These are phyloP conservation scores for Phialemonium atrogriseum DNA, from an alignment of 2,329 filamentous ascomycete species.

Conservation along the genomic window DNA sequence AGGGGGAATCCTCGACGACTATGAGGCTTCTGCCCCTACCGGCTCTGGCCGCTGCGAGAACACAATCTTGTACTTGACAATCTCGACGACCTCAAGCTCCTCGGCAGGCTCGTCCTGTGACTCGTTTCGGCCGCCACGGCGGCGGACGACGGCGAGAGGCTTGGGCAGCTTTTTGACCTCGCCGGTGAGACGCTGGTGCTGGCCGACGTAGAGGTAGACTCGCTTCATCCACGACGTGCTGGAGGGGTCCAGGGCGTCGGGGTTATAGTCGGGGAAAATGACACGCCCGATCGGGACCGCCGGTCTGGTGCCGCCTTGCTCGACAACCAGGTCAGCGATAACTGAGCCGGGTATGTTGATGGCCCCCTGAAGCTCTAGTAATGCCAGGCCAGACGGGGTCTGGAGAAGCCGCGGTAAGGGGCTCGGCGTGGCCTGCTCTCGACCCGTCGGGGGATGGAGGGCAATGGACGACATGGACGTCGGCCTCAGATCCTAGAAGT, in stretches of 20 bases:
- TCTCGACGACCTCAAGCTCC: slow-evolving; percentile 75
- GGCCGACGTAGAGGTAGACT: slow-evolving; percentile 80
- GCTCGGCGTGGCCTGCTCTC: slow-evolving; percentile 21
- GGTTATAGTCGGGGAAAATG: slow-evolving; percentile 49
- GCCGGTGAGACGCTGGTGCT: slow-evolving; percentile 80
- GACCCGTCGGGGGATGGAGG: too few species aligned
- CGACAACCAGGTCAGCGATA: too few species aligned
- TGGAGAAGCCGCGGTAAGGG: slow-evolving; percentile 77
- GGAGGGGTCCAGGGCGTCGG: slow-evolving; percentile 34
- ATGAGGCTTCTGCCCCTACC: slow-evolving; percentile 38
- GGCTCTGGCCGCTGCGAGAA: slow-evolving; percentile 83
- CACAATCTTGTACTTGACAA: slow-evolving; percentile 78
- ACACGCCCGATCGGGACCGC: slow-evolving; percentile 32
- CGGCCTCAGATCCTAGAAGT: too few species aligned
- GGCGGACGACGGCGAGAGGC: slow-evolving; percentile 70
- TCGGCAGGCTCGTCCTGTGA: slow-evolving; percentile 37
- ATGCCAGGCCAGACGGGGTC: slow-evolving; percentile 79
- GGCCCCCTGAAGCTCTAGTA: slow-evolving; percentile 87
- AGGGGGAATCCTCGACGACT: neutral
- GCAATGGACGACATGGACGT: too few species aligned
- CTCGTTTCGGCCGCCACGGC: slow-evolving; percentile 29
- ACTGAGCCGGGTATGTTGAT: slow-evolving; percentile 80
- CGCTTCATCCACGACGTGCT: slow-evolving; percentile 79
- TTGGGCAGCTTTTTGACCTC: slow-evolving; percentile 81
- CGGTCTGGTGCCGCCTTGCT: slow-evolving; percentile 9